Conservation (phyloP, 2,329 filamentous ascomycete species). For the Aspergillus chevalieri region DNA sequence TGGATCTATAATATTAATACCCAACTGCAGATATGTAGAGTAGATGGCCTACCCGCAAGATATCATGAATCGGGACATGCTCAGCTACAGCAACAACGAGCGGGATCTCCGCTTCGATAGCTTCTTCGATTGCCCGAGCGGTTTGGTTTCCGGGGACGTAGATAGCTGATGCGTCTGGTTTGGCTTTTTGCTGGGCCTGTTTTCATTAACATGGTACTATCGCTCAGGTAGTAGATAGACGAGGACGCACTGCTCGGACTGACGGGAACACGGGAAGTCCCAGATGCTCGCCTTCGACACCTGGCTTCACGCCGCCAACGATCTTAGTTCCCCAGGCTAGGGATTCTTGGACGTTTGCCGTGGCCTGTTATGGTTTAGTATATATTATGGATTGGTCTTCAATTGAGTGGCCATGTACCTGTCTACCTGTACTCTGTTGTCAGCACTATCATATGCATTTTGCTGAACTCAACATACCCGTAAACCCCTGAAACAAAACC, state of each 20-base stretch:
- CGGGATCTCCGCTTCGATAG: constrained; percentile 71
- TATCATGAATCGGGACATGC: constrained; percentile 71
- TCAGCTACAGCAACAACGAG: constrained; percentile 74
- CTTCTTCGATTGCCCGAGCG: constrained; percentile 67
- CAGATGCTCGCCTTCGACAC: constrained; percentile 63
- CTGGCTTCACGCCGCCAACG: constrained; percentile 70
- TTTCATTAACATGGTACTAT: not conserved
- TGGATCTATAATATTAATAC: constrained; percentile 47
- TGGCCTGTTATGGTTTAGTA: constrained; percentile 48
- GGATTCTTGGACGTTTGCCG: constrained; percentile 69
- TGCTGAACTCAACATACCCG: constrained; percentile 39
- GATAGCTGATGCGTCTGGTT: constrained; percentile 71
- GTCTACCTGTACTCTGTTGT: constrained; percentile 22
- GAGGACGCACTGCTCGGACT: constrained; percentile 49
- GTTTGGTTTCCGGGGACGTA: constrained; percentile 74
- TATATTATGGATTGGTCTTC: constrained; percentile 5
- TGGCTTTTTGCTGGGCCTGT: constrained; percentile 62
- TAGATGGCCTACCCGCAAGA: constrained; percentile 53
- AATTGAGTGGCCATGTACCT: constrained; percentile 20
- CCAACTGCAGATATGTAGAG: not conserved
- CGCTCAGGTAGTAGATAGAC: not conserved
- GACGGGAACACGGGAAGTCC: constrained; percentile 66
- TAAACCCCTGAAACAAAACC: constrained; percentile 67
- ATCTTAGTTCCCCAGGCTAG: constrained; percentile 73
- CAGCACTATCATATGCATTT: not conserved